phyloP scores from a whole-genome alignment of 768 basidiomycete species.

The Mycena amicta region DNA sequence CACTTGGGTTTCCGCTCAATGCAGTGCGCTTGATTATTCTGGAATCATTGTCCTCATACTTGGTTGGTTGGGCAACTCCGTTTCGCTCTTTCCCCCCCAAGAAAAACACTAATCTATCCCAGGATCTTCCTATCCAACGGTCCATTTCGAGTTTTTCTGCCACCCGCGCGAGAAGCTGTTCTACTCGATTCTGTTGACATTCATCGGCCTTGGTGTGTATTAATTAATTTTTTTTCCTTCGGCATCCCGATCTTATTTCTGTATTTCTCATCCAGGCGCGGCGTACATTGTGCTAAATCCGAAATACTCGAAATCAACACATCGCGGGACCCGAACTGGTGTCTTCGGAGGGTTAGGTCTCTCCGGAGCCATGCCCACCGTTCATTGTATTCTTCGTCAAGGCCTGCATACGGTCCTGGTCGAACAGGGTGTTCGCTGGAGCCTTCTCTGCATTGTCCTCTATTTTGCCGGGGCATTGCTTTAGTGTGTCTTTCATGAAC shows the following conservation, averaged over 20 bases:
- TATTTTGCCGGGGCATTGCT: constrained; percentile 81
- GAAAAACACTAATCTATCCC: constrained; percentile 58
- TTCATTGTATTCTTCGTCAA: constrained; percentile 62
- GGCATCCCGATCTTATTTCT: too few relatives aligned
- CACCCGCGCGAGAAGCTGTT: constrained; percentile 52
- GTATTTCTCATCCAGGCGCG: constrained; percentile 59
- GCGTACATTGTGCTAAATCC: constrained; percentile 80
- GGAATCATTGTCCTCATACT: constrained; percentile 62
- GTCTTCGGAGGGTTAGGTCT: constrained; percentile 82
- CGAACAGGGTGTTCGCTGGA: constrained; percentile 73
- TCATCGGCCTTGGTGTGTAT: constrained; percentile 66
- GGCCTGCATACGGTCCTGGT: constrained; percentile 55
- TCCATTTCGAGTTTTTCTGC: constrained; percentile 82
- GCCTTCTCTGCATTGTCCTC: constrained; percentile 66
- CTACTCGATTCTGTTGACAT: constrained; percentile 56
- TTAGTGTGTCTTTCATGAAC: constrained; percentile 72
- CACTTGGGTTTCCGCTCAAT: constrained; percentile 59
- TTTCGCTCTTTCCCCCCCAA: too few relatives aligned
- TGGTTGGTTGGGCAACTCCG: too few relatives aligned
- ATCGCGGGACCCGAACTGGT: constrained; percentile 73
- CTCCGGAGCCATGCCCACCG: constrained; percentile 66
- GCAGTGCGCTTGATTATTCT: constrained; percentile 72
- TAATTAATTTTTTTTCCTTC: too few relatives aligned
- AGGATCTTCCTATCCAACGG: constrained; percentile 76
- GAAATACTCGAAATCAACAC: constrained; percentile 72